These are phyloP conservation scores for Tolypocladium tropicale DNA, from an alignment of 2,329 filamentous ascomycete genomes.

Conservation along the genomic window DNA sequence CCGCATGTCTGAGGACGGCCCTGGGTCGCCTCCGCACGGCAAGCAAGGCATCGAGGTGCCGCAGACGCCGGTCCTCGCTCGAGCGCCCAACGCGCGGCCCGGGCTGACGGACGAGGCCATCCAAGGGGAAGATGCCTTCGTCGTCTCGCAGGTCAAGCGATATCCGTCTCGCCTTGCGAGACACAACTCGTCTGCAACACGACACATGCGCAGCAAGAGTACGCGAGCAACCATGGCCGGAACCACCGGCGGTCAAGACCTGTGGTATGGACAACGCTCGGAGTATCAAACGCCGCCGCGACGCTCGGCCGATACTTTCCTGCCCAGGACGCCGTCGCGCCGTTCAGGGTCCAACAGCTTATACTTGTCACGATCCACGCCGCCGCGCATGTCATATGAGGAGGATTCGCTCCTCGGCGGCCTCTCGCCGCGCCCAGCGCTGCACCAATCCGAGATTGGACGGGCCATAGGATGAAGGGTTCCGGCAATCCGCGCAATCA, in stretches of 20 bases:
- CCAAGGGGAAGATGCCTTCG: constrained; percentile 50
- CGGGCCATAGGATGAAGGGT: constrained; percentile 40
- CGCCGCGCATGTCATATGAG: constrained; percentile 33
- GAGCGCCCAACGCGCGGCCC: constrained; percentile 50
- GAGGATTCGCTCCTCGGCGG: constrained; percentile 35
- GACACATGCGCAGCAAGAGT: constrained; percentile 29
- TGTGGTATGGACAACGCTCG: constrained; percentile 25
- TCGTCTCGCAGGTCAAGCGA: constrained; percentile 40
- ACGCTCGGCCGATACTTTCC: constrained; percentile 20
- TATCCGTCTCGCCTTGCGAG: constrained; percentile 45
- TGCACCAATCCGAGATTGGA: constrained; percentile 39
- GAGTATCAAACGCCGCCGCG: constrained; percentile 20
- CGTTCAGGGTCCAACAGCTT: not conserved
- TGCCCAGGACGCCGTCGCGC: not conserved
- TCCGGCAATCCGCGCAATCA: not conserved
- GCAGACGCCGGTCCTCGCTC: constrained; percentile 41
- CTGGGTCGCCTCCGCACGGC: constrained; percentile 19
- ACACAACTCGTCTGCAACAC: constrained; percentile 24
- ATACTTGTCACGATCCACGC: constrained; percentile 32
- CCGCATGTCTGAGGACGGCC: constrained; percentile 17
- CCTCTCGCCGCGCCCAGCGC: constrained; percentile 37
- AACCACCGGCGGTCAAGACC: constrained; percentile 27
- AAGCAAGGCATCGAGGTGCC: constrained; percentile 36
- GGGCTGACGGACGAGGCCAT: constrained; percentile 53
- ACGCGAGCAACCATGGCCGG: constrained; percentile 35